These are phyloP conservation scores for Penicillium sp. DNA, from an alignment of 2,329 filamentous ascomycete species.

Conservation along the genomic window DNA sequence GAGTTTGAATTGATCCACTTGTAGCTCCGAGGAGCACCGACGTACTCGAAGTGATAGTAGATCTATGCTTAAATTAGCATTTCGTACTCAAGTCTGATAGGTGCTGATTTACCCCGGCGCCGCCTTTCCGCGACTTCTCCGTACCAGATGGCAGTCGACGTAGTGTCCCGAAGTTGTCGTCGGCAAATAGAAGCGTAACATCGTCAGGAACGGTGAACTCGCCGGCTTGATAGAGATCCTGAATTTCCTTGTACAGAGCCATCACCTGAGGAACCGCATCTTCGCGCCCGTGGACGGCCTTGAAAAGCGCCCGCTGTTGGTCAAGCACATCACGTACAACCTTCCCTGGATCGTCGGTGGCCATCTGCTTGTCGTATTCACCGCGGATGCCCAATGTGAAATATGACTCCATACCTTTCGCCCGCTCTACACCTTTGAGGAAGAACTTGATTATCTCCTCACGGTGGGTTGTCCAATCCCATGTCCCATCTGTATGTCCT, in stretches of 20 bases:
- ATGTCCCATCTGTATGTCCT: slow-evolving; percentile 51
- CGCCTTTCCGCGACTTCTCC: slow-evolving; percentile 62
- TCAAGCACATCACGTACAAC: slow-evolving; percentile 48
- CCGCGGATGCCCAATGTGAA: slow-evolving; percentile 70
- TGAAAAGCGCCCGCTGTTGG: slow-evolving; percentile 60
- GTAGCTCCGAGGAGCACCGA: slow-evolving; percentile 62
- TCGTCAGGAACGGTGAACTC: slow-evolving; percentile 64
- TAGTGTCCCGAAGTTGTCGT: slow-evolving; percentile 71
- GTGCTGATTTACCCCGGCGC: slow-evolving; percentile 58
- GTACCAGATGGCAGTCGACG: slow-evolving; percentile 61
- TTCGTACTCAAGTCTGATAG: neutral
- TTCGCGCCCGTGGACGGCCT: slow-evolving; percentile 56
- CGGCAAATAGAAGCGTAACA: slow-evolving; percentile 68
- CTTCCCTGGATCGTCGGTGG: slow-evolving; percentile 16
- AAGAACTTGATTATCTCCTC: slow-evolving; percentile 69
- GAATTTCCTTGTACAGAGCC: slow-evolving; percentile 75
- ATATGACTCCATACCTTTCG: slow-evolving; percentile 66
- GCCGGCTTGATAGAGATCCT: slow-evolving; percentile 62
- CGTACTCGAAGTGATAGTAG: slow-evolving; percentile 63
- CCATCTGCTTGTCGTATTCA: slow-evolving; percentile 17
- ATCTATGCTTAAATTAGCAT: slow-evolving; percentile 1
- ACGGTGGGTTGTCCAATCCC: slow-evolving; percentile 72
- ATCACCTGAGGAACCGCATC: slow-evolving; percentile 67
- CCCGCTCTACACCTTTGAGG: slow-evolving; percentile 64
- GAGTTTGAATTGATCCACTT: slow-evolving; percentile 70